phyloP scores from a whole-genome alignment of 2,329 filamentous ascomycete genomes.

The Remersonia thermophila region DNA sequence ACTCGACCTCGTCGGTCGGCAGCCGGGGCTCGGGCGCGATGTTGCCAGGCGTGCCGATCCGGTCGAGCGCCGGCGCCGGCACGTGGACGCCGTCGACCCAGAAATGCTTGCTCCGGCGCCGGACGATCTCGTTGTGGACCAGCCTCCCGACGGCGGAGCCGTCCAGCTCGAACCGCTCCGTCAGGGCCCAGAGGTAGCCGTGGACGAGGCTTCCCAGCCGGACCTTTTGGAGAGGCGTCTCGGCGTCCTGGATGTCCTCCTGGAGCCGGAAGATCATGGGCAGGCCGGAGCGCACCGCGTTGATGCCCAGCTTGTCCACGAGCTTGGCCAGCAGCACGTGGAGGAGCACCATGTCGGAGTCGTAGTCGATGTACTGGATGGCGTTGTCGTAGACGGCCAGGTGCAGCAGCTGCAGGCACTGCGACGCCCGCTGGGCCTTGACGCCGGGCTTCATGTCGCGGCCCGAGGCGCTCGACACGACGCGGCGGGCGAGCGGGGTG shows the following conservation, averaged over 20 bases:
- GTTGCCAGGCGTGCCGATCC: conserved; percentile 43
- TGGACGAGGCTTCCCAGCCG: conserved; percentile 75
- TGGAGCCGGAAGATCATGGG: conserved; percentile 85
- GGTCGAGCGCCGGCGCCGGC: conserved; percentile 52
- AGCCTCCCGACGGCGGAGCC: conserved; percentile 54
- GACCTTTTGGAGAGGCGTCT: conserved; percentile 58
- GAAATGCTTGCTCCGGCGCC: conserved; percentile 59
- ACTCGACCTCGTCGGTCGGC: conserved; percentile 43
- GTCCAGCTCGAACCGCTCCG: conserved; percentile 67
- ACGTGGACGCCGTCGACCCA: conserved; percentile 68
- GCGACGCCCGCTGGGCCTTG: conserved; percentile 41
- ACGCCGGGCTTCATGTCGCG: conserved; percentile 39
- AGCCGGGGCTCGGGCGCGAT: conserved; percentile 32
- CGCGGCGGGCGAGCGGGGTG: conserved; percentile 43
- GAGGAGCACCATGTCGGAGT: conserved; percentile 63
- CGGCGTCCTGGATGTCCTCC: conserved; percentile 61
- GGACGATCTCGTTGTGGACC: conserved; percentile 63
- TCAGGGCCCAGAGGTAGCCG: conserved; percentile 75
- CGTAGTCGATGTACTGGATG: conserved; percentile 57
- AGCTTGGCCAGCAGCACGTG: conserved; percentile 66
- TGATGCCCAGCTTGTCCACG: conserved; percentile 68
- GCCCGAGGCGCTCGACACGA: conserved; percentile 54
- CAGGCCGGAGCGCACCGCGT: conserved; percentile 63
- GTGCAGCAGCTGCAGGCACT: conserved; percentile 72
- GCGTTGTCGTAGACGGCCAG: conserved; percentile 83